Evolutionary conservation across 2,329 filamentous ascomycete species (phyloP).

Genomic region (Fusarium secorum): DNA sequence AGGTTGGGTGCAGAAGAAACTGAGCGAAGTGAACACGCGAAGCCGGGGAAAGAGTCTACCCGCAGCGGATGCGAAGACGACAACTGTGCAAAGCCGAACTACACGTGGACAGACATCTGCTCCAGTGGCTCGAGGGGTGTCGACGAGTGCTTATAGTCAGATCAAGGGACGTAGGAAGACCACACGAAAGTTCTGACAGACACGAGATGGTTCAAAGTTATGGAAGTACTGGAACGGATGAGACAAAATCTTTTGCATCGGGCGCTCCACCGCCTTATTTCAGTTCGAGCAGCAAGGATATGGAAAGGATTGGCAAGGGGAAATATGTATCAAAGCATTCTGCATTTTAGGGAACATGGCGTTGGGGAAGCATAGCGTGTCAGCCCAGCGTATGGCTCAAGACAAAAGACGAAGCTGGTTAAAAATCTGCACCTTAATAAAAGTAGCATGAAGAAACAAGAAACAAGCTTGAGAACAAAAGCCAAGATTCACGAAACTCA

Average conservation of each 20-base stretch:
- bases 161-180: conserved; percentile 36
- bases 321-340: conserved; percentile 3
- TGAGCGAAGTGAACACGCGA: conserved; percentile 25
- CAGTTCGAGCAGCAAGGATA: neutral
- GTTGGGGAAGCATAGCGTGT: conserved; percentile 14
- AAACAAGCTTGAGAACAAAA: neutral
- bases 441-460: neutral
- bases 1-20: conserved; percentile 35
- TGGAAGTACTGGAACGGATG: conserved; percentile 10
- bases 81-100: neutral
- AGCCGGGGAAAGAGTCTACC: conserved; percentile 34
- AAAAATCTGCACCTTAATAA: neutral
- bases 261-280: neutral
- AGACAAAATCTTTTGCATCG: neutral
- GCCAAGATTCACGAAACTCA: neutral
- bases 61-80: neutral
- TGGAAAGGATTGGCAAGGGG: neutral
- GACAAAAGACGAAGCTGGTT: conserved; percentile 3
- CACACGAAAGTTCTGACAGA: conserved; percentile 32
- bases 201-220: neutral
- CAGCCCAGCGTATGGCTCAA: conserved; percentile 14
- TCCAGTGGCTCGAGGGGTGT: conserved; percentile 27
- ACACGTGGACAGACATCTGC: conserved; percentile 24
- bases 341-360: conserved; percentile 24
- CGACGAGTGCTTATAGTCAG: conserved; percentile 36